These are phyloP conservation scores for Fusarium hostae DNA, from an alignment of 2,329 filamentous ascomycete species.

Conservation along the genomic window DNA sequence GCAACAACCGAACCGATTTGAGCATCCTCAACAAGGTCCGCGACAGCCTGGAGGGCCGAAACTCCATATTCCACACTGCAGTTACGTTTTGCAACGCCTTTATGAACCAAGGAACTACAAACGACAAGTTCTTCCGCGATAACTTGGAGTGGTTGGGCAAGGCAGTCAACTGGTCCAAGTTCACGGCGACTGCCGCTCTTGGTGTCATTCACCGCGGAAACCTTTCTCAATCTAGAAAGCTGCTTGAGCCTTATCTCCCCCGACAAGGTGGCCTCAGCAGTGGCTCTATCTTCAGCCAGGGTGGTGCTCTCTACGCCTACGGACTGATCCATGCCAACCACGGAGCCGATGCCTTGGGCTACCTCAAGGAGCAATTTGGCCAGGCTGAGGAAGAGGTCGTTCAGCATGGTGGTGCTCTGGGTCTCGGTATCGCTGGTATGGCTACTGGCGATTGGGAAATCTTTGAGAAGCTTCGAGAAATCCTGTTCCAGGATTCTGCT, in stretches of 20 bases:
- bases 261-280: slow-evolving; percentile 77
- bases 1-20: slow-evolving; percentile 92
- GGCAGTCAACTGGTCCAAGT: slow-evolving; percentile 99
- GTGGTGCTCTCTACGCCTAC: slow-evolving; percentile 93
- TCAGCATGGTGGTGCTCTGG: slow-evolving; percentile 94
- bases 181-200: slow-evolving; percentile 94
- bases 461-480: slow-evolving; percentile 88
- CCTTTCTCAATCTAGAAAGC: slow-evolving; percentile 89
- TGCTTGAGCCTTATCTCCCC: slow-evolving; percentile 94
- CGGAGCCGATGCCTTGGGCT: slow-evolving; percentile 87
- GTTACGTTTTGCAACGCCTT: slow-evolving; percentile 98
- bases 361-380: slow-evolving; percentile 79
- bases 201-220: slow-evolving; percentile 98
- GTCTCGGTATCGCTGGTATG: slow-evolving; percentile 97
- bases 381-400: slow-evolving; percentile 89
- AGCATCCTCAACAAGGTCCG: slow-evolving; percentile 95
- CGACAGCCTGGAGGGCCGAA: slow-evolving; percentile 93
- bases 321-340: slow-evolving; percentile 98
- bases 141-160: slow-evolving; percentile 98
- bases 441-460: slow-evolving; percentile 90
- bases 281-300: slow-evolving; percentile 94
- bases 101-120: slow-evolving; percentile 98
- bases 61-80: slow-evolving; percentile 98
- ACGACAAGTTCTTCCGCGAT: slow-evolving; percentile 98
- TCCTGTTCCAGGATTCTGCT: slow-evolving; percentile 92